Evolutionary conservation across 116 monocot species (phyloP), one percentile per base, ranked within the genome.

Genomic region (Dioscorea cayenensis): DNA sequence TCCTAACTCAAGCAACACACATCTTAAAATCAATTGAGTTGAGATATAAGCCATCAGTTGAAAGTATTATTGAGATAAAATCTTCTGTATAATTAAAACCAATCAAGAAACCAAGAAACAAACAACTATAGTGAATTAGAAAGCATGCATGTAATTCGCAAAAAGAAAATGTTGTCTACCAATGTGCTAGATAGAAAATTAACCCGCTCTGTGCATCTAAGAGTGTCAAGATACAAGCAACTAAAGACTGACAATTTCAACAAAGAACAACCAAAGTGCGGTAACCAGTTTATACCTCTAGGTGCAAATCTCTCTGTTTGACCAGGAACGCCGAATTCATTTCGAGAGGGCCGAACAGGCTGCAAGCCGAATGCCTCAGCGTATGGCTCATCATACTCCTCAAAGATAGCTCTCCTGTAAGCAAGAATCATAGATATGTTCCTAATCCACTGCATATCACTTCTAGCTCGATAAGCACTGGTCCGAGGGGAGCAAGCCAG

Each of bases 341-440:
- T 66, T 14, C 10, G 66, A 16, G 76, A 52, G 16, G 76, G 75
- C 28, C 77, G 76, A 12, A 77, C 78, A 13, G 81, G 79, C 27
- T 86, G 71, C 35, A 81, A 70, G 51, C 96, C 92, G 78, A 93
- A 97, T 0, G 96, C 96, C 63, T 97, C 77, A 3, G 88, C 93
- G 76, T 92, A 90, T 0, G 96, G 90, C 49, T 83, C 80, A 35
- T 97, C 97, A 29, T 72, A 83, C 71, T 90, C 90, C 80, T 86
- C 90, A 36, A 73, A 97, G 48, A 72, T 71, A 7, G 78, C 76
- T 70, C 65, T 79, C 50, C 97, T 74, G 51, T 84, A 73, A 1
- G 90, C 84, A 49, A 81, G 59, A 51, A 82, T 27, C 71, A 74
- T 72, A 0, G 88, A 84, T 18, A 77, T 50, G 48, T 68, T 76